phyloP scores from a whole-genome alignment of 208 protist genomes.

The Phytomonas sp. region DNA sequence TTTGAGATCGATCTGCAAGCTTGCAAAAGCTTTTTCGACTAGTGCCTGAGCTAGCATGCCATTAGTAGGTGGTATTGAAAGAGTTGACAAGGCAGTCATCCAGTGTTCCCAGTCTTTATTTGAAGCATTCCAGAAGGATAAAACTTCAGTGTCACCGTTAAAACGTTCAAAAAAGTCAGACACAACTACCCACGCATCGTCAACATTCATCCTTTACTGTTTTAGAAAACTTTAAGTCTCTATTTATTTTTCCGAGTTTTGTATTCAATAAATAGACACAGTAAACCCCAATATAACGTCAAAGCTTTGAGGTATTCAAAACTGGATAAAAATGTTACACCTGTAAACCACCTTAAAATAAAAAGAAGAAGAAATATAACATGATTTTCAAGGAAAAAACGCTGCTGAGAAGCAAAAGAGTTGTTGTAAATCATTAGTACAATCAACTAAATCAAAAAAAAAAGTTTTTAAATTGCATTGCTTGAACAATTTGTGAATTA shows the following conservation, averaged over 20 bases:
- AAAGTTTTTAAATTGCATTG: neutral
- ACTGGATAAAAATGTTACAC: neutral
- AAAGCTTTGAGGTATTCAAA: neutral
- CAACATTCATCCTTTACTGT: slow-evolving; percentile 2
- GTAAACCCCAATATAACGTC: neutral
- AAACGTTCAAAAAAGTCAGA: slow-evolving; percentile 12
- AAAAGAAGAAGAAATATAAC: neutral
- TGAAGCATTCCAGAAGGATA: slow-evolving; percentile 22
- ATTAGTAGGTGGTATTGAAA: neutral
- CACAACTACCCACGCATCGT: slow-evolving; percentile 15
- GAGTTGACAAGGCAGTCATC: neutral
- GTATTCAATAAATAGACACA: neutral
- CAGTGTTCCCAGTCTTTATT: slow-evolving; percentile 14
- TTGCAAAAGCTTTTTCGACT: slow-evolving; percentile 11
- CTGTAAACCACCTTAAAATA: neutral
- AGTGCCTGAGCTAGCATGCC: slow-evolving; percentile 18
- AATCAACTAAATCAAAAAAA: neutral
- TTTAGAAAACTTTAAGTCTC: neutral
- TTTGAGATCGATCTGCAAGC: slow-evolving; percentile 19
- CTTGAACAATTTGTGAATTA: slow-evolving; percentile 14
- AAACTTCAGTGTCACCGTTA: slow-evolving; percentile 1
- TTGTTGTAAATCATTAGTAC: neutral
- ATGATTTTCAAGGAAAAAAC: slow-evolving; percentile 8
- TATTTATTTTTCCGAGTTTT: neutral
- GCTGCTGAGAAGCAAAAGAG: neutral